Evolutionary conservation across 345 rosid species (phyloP).

Genomic region (Gossypium sturtianum): DNA sequence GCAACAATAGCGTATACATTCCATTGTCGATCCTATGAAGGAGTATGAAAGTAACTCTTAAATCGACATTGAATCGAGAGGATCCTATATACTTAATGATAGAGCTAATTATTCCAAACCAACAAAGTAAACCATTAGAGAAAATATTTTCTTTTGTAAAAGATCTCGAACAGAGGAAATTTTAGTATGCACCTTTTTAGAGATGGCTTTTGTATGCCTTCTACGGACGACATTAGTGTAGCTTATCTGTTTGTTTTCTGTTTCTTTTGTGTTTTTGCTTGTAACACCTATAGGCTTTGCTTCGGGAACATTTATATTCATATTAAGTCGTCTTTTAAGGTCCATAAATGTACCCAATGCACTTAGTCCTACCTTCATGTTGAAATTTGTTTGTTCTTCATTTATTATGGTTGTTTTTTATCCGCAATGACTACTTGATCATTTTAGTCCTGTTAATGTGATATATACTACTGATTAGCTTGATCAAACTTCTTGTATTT

Average conservation of each 20-base stretch:
- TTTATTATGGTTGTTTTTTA: too few relatives aligned
- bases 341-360: too few relatives aligned
- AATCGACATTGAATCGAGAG: background rate
- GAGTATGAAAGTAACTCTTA: background rate
- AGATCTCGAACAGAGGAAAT: background rate
- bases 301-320: too few relatives aligned
- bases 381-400: too few relatives aligned
- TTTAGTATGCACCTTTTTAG: background rate
- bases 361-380: too few relatives aligned
- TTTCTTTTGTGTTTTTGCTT: slow-evolving; percentile 44
- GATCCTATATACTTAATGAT: background rate
- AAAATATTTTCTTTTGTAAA: background rate
- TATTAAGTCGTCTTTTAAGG: too few relatives aligned
- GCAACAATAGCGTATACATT: background rate
- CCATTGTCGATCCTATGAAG: background rate
- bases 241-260: slow-evolving; percentile 26
- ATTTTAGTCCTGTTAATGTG: too few relatives aligned
- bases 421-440: too few relatives aligned
- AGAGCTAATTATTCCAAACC: background rate
- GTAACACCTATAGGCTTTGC: too few relatives aligned
- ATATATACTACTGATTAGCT: too few relatives aligned
- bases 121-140: background rate
- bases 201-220: slow-evolving; percentile 1
- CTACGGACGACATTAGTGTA: too few relatives aligned
- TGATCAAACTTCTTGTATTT: too few relatives aligned